Base-by-base conservation (phyloP, 352 stramenopile species). In the Saprolegnia diclina region DNA sequence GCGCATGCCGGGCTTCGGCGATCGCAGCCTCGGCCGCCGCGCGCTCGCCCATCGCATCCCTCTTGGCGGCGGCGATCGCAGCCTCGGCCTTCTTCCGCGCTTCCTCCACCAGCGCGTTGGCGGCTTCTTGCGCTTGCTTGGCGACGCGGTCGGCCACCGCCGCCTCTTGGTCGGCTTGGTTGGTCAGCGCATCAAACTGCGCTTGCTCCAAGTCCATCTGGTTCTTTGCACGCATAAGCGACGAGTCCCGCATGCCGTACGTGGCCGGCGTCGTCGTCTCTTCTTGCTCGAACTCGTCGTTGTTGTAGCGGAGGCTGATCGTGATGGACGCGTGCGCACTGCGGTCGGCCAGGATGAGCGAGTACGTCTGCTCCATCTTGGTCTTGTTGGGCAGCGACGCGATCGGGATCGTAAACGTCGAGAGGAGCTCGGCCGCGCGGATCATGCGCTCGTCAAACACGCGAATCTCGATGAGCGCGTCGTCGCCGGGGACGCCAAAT, bases 361-460 rank as follows among this genome's bases (percentile, higher is more conserved):
- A 45, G 35, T 65, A 65, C 40, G 40, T 65, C 21, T 65, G 57
- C 24, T 65, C 57, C 7, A 65, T 65, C 29, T 53, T 50, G 3
- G 32, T 42, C 24, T 52, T 65, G 64, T 92, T 91, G 0, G 85
- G 82, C 38, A 93, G 64, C 29, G 85, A 92, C 72, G 85, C 87
- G 44, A 93, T 53, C 38, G 85, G 83, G 64, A 93, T 90, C 40
- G 85, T 82, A 53, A 93, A 73, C 35, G 83, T 91, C 22, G 85
- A 80, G 66, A 93, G 79, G 24, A 93, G 73, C 56, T 89, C 77
- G 5, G 82, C 84, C 10, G 79, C 71, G 10, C 83, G 80, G 76
- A 93, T 91, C 44, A 90, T 74, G 65, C 90, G 85, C 56, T 92
- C 81, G 53, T 93, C 79, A 62, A 91, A 92, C 24, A 93, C 79